Base-by-base conservation (phyloP, 148 eudicot species). In the Amaranthus cruentus region DNA sequence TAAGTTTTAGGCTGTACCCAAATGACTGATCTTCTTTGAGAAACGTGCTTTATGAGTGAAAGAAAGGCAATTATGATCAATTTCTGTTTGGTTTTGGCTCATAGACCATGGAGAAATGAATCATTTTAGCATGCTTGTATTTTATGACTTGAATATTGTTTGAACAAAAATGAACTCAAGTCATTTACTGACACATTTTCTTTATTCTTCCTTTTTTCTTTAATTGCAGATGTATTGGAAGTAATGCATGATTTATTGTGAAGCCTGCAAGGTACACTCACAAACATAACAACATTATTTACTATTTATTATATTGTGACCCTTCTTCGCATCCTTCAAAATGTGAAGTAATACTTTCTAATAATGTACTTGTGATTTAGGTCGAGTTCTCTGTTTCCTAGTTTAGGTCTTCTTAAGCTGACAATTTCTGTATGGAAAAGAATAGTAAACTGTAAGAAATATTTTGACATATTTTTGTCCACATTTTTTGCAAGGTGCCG, bases 191-290 rank as follows among this genome's bases (percentile, higher is more conserved):
- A 62, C 43, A 28, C 38, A 28, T 70, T 48, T 62, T 51, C 28
- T 46, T 43, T 69, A 50, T 63, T 10, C 42, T 55, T 65, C 9
- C 10, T 57, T 57, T 62, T 72, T 28, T 46, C 42, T 43, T 44
- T 14, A 6, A 70, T 28, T 71, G n/a, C 76, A 79, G 85, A 76
- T 55, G 51, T 21, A 28, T 66, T 51, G 56, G 66, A 58, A 64
- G 47, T 69, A 79, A 72, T 64, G 75, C 82, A 82, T 76, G 85
- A 82, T 76, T 82, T 79, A 63, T 49, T 82, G 74, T 82, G 82
- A 82, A 82, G 38, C 38, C 0, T 28, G 38, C 38, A 28, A 28
- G 82, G 79, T 79, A 76, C 77, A 72, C 59, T 58, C 44, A 47
- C 68, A 61, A 61, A 78, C 68, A 73, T 66, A 47, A 51, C 51